A percentile compares a stretch with the other conserved stretches of the same genome.
Conservation (phyloP, 306 rosid species). For the Medicago ruthenica region DNA sequence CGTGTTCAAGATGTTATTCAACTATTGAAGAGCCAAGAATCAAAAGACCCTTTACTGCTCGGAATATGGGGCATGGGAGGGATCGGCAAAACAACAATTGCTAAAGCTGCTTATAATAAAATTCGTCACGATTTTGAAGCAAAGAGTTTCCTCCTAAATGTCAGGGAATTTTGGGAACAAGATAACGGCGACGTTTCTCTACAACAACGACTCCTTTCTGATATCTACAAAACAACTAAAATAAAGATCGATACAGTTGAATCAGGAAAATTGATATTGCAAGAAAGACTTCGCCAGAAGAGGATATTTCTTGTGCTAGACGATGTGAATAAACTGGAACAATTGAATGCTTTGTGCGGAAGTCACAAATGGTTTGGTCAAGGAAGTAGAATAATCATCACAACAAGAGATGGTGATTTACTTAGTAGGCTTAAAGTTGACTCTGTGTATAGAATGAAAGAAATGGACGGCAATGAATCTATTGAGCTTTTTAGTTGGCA, state of each 20-base stretch:
- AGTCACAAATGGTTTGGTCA: not conserved
- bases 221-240: not conserved
- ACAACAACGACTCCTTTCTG: not conserved
- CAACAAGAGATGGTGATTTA: not conserved
- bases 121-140: not conserved
- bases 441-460: not conserved
- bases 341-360: slow-evolving; percentile 12
- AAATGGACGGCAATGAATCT: not conserved
- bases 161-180: not conserved
- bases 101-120: not conserved
- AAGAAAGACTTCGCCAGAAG: not conserved
- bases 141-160: slow-evolving; percentile 8
- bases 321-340: not conserved
- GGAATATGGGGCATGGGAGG: not conserved
- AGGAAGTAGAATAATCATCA: slow-evolving; percentile 21
- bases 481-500: slow-evolving; percentile 17
- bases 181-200: not conserved
- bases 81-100: not conserved
- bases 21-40: not conserved
- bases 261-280: not conserved
- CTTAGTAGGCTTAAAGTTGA: not conserved
- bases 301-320: not conserved
- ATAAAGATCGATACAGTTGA: not conserved
- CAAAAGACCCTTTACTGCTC: not conserved
- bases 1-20: slow-evolving; percentile 9